Base-by-base conservation (phyloP, 306 rosid species). In the Oemleria cerasiformis region DNA sequence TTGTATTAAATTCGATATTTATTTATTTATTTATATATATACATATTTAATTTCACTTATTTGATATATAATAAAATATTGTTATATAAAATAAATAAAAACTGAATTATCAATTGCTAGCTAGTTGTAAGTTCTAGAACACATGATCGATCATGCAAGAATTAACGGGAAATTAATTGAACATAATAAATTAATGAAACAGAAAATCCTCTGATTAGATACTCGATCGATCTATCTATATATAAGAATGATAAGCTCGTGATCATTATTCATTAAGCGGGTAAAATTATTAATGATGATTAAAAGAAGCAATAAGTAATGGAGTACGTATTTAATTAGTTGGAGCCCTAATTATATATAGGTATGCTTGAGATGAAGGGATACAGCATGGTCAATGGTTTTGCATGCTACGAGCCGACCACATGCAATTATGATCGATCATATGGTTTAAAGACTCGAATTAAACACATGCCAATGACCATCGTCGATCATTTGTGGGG, bases 401-500 rank as follows among this genome's bases (percentile, higher is more conserved):
- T 61, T 61, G 66, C 66, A 61, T 17, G 45, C 66, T 61, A 59
- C 64, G 20, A 59, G 9, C 15, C 62, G 1, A 36, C 21, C 20
- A 34, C n/a, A 4, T 19, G 12, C 23, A 50, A n/a, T 41, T 6
- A 38, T 49, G 45, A 15, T 56, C 16, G 61, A 14, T 43, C 41
- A n/a, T 38, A 30, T 30, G 36, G 36, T 30, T 30, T 30, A 30
- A 1, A 30, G 36, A 30, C 36, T 30, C 36, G n/a, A n/a, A n/a
- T n/a, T 30, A 30, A 30, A 44, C 67, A 70, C 67, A 19, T 51
- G 72, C 81, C 40, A 16, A 36, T 13, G 58, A 70, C 59, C 71
- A 49, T 55, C 36, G 21, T 71, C 56, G 11, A 53, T 40, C 64
- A 68, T 15, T 49, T 75, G 66, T 56, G 20, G n/a, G n/a, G n/a